Evolutionary conservation across 345 rosid genomes (phyloP), one percentile per base, ranked within the genome.

Genomic region (Rhizophora mangle): DNA sequence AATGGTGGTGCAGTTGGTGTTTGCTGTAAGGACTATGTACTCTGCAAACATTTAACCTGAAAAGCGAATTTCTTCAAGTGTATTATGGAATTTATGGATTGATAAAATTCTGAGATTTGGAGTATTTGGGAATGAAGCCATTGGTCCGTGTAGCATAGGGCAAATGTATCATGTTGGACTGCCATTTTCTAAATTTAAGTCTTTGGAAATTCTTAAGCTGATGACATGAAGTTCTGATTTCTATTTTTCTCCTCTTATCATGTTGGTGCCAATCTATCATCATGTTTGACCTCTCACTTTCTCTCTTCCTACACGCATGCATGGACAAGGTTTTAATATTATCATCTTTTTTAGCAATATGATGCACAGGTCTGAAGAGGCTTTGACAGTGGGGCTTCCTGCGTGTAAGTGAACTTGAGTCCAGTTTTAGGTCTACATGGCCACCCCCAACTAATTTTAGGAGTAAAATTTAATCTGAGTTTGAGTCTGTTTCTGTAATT

Each of bases 61-160:
- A 62, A 65, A 56, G 37, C 56, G 56, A 21, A 10, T 47, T 54
- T 16, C 66, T 58, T 43, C 52, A 49, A 71, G 70, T 24, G 76
- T 74, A 56, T 63, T 63, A 71, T 64, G 70, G 76, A 75, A 75
- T 70, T 67, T 67, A 54, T 60, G 80, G 65, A 60, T 70, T 78
- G 68, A 71, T 77, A 72, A 64, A 71, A 47, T 61, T 43, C 16
- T 32, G 27, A 24, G 59, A 74, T 68, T 62, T 75, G 84, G 72
- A 67, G 67, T 68, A n/a, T n/a, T n/a, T 24, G 87, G 87, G 87
- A 79, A 81, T 83, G 87, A 83, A 83, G 87, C 87, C 78, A 74
- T 74, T 59, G 87, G 87, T 83, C 87, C 87, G 82, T 68, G 79
- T 80, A 78, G 82, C 65, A 46, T 79, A 79, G 81, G 65, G 46